Conservation (phyloP, 495 filamentous ascomycete species). For the Arthonia radiata region DNA sequence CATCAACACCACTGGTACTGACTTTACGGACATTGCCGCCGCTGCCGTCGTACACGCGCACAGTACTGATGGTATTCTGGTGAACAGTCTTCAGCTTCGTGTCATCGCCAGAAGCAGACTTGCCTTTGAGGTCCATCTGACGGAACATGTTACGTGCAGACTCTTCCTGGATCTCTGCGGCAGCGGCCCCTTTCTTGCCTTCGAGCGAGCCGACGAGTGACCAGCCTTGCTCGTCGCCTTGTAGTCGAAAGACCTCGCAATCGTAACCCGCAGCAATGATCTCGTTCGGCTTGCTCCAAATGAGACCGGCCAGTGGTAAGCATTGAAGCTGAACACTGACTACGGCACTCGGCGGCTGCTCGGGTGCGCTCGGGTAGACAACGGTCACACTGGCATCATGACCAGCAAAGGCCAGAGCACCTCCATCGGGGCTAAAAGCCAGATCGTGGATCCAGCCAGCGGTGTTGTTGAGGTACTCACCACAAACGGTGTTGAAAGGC, state of each 20-base stretch:
- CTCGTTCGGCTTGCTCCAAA: constrained; percentile 81
- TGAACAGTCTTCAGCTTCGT: constrained; percentile 88
- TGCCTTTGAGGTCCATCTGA: constrained; percentile 94
- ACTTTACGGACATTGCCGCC: constrained; percentile 48
- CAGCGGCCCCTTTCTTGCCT: constrained; percentile 23
- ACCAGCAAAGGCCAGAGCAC: constrained; percentile 71
- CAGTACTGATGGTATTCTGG: constrained; percentile 80
- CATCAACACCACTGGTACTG: constrained; percentile 84
- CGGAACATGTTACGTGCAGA: constrained; percentile 96
- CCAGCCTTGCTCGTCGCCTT: constrained; percentile 67
- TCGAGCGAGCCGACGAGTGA: constrained; percentile 65
- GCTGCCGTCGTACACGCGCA: constrained; percentile 46
- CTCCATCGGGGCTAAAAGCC: constrained; percentile 71
- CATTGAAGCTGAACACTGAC: constrained; percentile 73
- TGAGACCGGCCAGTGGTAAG: constrained; percentile 68
- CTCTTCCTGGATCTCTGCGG: constrained; percentile 40
- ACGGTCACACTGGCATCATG: constrained; percentile 93
- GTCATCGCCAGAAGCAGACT: constrained; percentile 52
- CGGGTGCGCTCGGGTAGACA: constrained; percentile 80
- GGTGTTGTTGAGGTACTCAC: constrained; percentile 82
- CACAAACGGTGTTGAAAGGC: constrained; percentile 94
- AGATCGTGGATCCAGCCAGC: constrained; percentile 90
- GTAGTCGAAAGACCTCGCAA: constrained; percentile 80
- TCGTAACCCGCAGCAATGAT: constrained; percentile 93
- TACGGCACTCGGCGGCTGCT: constrained; percentile 71